Evolutionary conservation across 1,284 basidiomycete species (phyloP).

Genomic region (Termitomyces sp.): DNA sequence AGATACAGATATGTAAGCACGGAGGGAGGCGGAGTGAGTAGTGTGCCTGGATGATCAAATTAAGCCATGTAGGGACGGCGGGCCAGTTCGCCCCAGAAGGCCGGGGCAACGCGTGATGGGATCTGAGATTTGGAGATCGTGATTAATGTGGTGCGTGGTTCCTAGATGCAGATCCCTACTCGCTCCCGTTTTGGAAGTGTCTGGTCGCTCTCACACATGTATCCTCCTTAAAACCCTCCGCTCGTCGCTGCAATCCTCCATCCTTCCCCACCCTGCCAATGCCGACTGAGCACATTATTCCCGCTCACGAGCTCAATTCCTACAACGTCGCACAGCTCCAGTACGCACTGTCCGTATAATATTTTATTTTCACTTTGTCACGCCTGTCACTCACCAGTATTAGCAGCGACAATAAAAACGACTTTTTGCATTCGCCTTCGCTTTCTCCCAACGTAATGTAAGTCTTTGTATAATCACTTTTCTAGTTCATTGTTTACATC

Average conservation of each 20-base stretch:
- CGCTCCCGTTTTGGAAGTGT: constrained; percentile 6
- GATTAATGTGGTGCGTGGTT: constrained; percentile 2
- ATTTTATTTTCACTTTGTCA: too few species aligned
- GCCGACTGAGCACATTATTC: constrained; percentile 41
- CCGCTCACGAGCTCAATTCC: constrained; percentile 41
- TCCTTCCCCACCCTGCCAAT: constrained; percentile 23
- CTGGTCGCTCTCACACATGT: too few species aligned
- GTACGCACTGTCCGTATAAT: constrained; percentile 31
- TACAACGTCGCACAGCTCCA: constrained; percentile 63
- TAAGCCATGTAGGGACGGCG: constrained; percentile 1
- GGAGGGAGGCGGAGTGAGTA: neutral
- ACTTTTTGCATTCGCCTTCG: constrained; percentile 41
- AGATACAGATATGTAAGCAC: constrained; percentile 5
- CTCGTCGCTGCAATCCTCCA: constrained; percentile 15
- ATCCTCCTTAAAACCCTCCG: constrained; percentile 15
- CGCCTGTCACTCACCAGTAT: neutral
- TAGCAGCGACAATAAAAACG: constrained; percentile 36
- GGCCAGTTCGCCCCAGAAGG: neutral
- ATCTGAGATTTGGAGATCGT: neutral
- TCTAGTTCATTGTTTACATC: too few species aligned
- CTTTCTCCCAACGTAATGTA: constrained; percentile 42
- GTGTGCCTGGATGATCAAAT: constrained; percentile 9
- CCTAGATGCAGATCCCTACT: constrained; percentile 15
- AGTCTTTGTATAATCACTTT: too few species aligned
- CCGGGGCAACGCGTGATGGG: neutral